These are phyloP conservation scores for Tetrahymena borealis DNA, from an alignment of 73 alveolate species.

Conservation along the genomic window DNA sequence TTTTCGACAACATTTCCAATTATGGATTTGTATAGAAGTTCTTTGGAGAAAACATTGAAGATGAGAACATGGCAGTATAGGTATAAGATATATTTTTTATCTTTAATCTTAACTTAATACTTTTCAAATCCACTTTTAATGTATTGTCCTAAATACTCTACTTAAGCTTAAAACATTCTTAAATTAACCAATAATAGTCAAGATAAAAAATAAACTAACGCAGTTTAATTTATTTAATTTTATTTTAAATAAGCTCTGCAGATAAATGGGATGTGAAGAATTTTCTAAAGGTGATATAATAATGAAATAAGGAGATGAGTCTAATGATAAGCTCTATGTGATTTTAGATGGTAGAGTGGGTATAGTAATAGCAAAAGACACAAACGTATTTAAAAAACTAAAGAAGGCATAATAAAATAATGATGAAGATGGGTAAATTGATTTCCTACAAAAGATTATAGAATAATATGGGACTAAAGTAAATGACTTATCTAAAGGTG, in stretches of 20 bases:
- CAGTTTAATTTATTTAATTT: neutral
- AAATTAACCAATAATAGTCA: too few species aligned
- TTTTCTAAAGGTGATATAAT: neutral
- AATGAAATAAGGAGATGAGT: neutral
- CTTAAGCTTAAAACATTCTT: too few species aligned
- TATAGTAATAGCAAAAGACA: neutral
- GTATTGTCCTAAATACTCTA: too few species aligned
- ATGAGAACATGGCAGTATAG: neutral
- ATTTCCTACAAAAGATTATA: neutral
- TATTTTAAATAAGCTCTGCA: neutral
- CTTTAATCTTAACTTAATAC: neutral
- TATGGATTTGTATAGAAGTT: neutral
- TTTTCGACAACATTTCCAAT: neutral
- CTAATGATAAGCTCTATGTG: neutral
- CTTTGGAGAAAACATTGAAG: neutral
- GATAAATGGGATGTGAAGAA: neutral
- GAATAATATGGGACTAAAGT: neutral
- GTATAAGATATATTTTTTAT: neutral
- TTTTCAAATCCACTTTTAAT: too few species aligned
- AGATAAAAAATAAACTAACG: too few species aligned
- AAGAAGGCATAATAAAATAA: neutral
- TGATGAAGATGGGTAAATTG: too few species aligned
- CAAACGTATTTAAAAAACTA: neutral
- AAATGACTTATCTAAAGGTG: neutral
- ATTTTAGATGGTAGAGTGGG: neutral